These are phyloP conservation scores for Suillus hirtellus DNA, from an alignment of 768 basidiomycete genomes.

Conservation along the genomic window DNA sequence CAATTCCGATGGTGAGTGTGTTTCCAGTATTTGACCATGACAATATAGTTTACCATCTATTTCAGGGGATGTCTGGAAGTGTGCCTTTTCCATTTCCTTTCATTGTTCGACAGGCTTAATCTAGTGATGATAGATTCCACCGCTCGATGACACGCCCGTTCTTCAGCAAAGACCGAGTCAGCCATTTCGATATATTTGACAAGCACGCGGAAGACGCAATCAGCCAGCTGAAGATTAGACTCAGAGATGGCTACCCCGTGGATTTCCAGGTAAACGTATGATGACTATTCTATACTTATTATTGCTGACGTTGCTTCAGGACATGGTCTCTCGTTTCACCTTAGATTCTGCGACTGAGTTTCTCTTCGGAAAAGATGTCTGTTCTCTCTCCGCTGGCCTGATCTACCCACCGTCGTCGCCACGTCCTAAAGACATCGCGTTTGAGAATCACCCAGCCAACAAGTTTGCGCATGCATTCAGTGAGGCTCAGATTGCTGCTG, in stretches of 20 bases:
- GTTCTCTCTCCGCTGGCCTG: slow-evolving; percentile 40
- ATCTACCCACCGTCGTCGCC: slow-evolving; percentile 30
- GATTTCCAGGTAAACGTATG: slow-evolving; percentile 38
- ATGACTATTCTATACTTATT: slow-evolving; percentile 8
- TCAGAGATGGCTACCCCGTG: slow-evolving; percentile 38
- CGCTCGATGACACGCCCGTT: slow-evolving; percentile 45
- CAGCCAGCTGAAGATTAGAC: slow-evolving; percentile 32
- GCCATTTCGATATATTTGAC: slow-evolving; percentile 43
- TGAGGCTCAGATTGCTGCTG: slow-evolving; percentile 35
- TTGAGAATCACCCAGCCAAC: slow-evolving; percentile 34
- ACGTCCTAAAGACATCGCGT: slow-evolving; percentile 22
- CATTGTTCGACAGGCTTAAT: slow-evolving; percentile 3
- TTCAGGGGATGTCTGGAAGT: slow-evolving; percentile 42
- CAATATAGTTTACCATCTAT: background rate
- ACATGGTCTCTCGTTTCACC: slow-evolving; percentile 46
- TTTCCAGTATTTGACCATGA: background rate
- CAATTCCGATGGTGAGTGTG: slow-evolving; percentile 38
- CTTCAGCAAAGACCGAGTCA: slow-evolving; percentile 41
- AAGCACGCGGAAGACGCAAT: slow-evolving; percentile 36
- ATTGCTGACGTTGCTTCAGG: slow-evolving; percentile 22
- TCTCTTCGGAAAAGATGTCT: slow-evolving; percentile 46
- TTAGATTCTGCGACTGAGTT: slow-evolving; percentile 61
- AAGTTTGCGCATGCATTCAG: slow-evolving; percentile 42
- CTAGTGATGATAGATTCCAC: slow-evolving; percentile 34
- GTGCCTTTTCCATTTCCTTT: slow-evolving; percentile 3